Base-by-base conservation (phyloP, 2,329 filamentous ascomycete species). In the Clarireedia homoeocarpa region DNA sequence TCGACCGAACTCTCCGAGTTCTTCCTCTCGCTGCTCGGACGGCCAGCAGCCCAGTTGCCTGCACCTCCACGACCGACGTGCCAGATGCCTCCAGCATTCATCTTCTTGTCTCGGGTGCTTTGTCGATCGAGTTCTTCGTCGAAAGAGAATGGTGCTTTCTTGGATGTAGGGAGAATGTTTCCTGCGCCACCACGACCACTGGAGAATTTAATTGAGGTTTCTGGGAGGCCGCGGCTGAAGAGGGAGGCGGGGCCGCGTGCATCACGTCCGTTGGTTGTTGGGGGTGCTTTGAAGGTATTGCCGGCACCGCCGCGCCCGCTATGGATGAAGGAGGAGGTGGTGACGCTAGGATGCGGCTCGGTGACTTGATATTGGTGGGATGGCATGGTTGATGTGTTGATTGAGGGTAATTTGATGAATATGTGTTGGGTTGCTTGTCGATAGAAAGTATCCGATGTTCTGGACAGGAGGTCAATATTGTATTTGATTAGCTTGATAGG, bases 11-110 rank as follows among this genome's bases (percentile, higher is more conserved):
- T 47, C 6, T 17, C 36, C 6, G 40, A 47, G 9, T 20, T 48
- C 54, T 56, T 56, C 12, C 54, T 47, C 34, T 47, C 54, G n/a
- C 23, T 53, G 6, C 24, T 24, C 2, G 17, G n/a, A 40, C 42
- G 12, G 3, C 36, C 54, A 1, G 30, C 30, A 0, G 34, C 26
- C 27, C 57, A 64, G 59, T 70, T 70, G 4, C 66, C 66, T 3
- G 67, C 67, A 24, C 67, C 67, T 10, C 67, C 67, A 12, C 67
- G 59, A 5, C 67, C 67, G 3, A 69, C 62, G 49, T 67, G 65
- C 55, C 57, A 68, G 5, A 61, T 50, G 4, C 58, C 61, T 7
- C 63, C 62, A 2, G 63, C 54, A 51, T 59, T 63, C 51, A 63
- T 59, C 59, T 59, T 65, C 46, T 58, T 49, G 36, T 68, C 66